Evolutionary conservation across 306 rosid genomes (phyloP), one percentile per base, ranked within the genome.

Genomic region (Begonia masoniana): DNA sequence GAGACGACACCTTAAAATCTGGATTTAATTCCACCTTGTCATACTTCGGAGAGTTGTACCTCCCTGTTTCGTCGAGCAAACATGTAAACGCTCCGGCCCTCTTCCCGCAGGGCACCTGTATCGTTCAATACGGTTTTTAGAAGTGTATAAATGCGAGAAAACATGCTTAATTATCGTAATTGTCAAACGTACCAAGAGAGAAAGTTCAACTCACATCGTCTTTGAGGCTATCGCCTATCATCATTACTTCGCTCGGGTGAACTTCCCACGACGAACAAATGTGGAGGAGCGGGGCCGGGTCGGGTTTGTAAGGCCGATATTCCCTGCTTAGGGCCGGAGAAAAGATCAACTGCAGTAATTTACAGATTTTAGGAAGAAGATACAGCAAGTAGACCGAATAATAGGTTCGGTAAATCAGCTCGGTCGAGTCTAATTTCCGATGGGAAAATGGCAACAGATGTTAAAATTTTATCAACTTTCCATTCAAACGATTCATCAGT

Each of bases 161-260:
- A 31, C 39, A 31, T 31, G 8, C 9, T 31, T 31, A 31, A 31
- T 31, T 16, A 15, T 10, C 17, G 4, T 26, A 31, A 15, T 50
- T 60, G 39, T 5, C 10, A 9, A 16, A 47, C n/a, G 5, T 10
- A 36, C 17, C 21, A 57, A 17, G 48, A 26, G 15, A 43, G 49
- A 52, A 45, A 48, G 53, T 42, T 35, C 13, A 46, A 62, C 95
- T 73, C 64, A 85, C 97, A 58, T 91, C 95, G 68, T 91, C 95
- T 75, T 77, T 81, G 51, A 91, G 97, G 65, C 94, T 85, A 64
- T 91, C 96, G 17, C 97, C 97, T 1, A 91, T 56, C 97, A 91
- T 91, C 52, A 85, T 81, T 21, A 91, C 94, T 83, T 91, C 94
- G 71, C 59, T 64, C 35, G 97, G 97, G 60, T 68, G 72, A 54